Conservation (phyloP, 1,284 basidiomycete species). For the Malassezia globosa region DNA sequence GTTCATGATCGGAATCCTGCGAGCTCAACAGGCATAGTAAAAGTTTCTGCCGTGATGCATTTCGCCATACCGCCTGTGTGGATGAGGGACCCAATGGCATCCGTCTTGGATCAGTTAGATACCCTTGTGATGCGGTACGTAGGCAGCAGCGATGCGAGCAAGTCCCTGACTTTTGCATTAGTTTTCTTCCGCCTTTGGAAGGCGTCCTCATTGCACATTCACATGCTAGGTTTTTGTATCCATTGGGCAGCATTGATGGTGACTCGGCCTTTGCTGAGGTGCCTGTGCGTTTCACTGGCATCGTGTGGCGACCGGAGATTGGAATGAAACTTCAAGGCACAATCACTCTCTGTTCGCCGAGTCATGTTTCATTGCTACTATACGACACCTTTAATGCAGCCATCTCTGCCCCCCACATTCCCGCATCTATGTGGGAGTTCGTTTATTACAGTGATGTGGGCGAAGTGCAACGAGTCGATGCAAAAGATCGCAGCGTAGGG, state of each 20-base stretch:
- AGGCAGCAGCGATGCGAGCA: too few relatives aligned
- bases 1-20: conserved; percentile 1
- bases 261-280: conserved; percentile 80
- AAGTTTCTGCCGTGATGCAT: conserved; percentile 29
- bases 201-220: conserved; percentile 82
- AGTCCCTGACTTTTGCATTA: too few relatives aligned
- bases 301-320: conserved; percentile 77
- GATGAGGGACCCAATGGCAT: conserved; percentile 22
- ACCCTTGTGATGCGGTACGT: conserved; percentile 54
- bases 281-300: conserved; percentile 65
- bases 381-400: conserved; percentile 94
- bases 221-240: conserved; percentile 60
- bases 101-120: conserved; percentile 39
- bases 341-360: conserved; percentile 79
- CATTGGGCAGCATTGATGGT: conserved; percentile 61
- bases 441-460: conserved; percentile 55
- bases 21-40: conserved; percentile 24
- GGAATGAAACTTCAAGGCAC: conserved; percentile 81
- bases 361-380: conserved; percentile 81
- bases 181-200: conserved; percentile 62
- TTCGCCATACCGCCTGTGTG: conserved; percentile 38
- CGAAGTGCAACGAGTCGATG: conserved; percentile 1
- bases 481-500: conserved; percentile 50
- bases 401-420: conserved; percentile 81
- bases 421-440: conserved; percentile 71